phyloP scores from a whole-genome alignment of 2,329 filamentous ascomycete genomes.

The Neofusicoccum kwambonambiense region DNA sequence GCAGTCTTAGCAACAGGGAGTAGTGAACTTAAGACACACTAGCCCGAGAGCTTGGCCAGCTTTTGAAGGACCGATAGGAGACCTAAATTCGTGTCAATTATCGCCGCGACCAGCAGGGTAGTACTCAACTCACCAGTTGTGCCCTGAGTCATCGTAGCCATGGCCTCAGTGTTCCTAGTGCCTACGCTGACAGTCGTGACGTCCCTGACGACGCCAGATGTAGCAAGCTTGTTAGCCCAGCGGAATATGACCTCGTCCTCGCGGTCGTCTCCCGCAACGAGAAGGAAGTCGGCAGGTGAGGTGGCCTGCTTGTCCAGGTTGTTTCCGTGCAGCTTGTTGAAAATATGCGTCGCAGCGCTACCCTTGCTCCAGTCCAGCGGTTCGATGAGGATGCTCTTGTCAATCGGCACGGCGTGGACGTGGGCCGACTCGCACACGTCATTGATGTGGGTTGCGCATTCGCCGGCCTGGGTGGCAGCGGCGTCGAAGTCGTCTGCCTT shows the following conservation, averaged over 20 bases:
- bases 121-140: constrained; percentile 69
- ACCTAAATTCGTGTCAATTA: constrained; percentile 32
- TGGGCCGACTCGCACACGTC: constrained; percentile 82
- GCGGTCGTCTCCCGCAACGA: constrained; percentile 86
- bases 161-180: constrained; percentile 83
- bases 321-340: constrained; percentile 45
- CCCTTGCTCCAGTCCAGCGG: constrained; percentile 84
- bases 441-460: constrained; percentile 93
- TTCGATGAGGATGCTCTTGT: constrained; percentile 80
- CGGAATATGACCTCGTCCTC: constrained; percentile 93
- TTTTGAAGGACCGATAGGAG: constrained; percentile 55
- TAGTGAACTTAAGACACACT: not conserved
- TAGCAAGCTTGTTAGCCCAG: constrained; percentile 80
- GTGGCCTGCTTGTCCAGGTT: constrained; percentile 19
- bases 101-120: constrained; percentile 17
- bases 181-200: constrained; percentile 86
- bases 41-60: constrained; percentile 35
- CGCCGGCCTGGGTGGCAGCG: constrained; percentile 76
- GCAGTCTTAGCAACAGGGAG: not conserved
- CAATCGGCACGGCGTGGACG: constrained; percentile 78
- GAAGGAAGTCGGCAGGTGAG: constrained; percentile 72
- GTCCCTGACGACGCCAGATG: constrained; percentile 49
- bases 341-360: constrained; percentile 74
- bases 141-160: constrained; percentile 81
- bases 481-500: constrained; percentile 73